Conservation (phyloP, 768 basidiomycete species). For the Suillus occidentalis region DNA sequence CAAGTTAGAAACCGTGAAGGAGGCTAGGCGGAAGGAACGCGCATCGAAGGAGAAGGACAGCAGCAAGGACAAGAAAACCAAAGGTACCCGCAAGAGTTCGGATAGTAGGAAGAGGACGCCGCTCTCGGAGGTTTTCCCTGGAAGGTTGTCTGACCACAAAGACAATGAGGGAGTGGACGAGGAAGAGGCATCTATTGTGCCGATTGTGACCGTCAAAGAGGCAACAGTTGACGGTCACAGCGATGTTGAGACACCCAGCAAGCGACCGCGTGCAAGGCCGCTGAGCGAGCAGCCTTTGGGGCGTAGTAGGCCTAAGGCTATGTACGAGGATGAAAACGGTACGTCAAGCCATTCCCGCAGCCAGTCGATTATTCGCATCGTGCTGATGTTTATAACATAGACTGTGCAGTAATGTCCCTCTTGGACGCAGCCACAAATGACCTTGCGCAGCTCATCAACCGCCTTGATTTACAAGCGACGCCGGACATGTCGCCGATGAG, state of each 20-base stretch:
- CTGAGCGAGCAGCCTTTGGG: slow-evolving; percentile 64
- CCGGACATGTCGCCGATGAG: slow-evolving; percentile 47
- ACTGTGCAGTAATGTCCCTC: slow-evolving; percentile 58
- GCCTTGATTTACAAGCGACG: slow-evolving; percentile 80
- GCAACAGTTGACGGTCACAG: slow-evolving; percentile 51
- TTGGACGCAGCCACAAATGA: slow-evolving; percentile 82
- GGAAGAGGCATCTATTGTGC: slow-evolving; percentile 12
- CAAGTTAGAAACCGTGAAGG: slow-evolving; percentile 47
- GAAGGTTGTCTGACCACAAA: slow-evolving; percentile 23
- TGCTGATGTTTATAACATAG: slow-evolving; percentile 13
- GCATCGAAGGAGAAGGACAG: slow-evolving; percentile 34
- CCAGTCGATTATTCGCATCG: neutral
- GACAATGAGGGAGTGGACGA: slow-evolving; percentile 2
- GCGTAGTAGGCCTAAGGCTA: slow-evolving; percentile 45
- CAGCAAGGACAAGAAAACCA: slow-evolving; percentile 29
- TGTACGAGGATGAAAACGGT: slow-evolving; percentile 52
- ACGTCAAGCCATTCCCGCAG: neutral
- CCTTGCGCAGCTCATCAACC: slow-evolving; percentile 72
- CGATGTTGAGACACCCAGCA: slow-evolving; percentile 34
- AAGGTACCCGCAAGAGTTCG: slow-evolving; percentile 37
- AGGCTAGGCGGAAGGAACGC: slow-evolving; percentile 42
- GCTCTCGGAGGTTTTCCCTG: slow-evolving; percentile 61
- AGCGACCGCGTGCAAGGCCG: slow-evolving; percentile 52
- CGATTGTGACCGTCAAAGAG: slow-evolving; percentile 47
- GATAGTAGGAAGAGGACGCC: slow-evolving; percentile 57